Evolutionary conservation across 2,329 filamentous ascomycete genomes (phyloP), one percentile per base, ranked within the genome.

Genomic region (Aspergillus pseudoviridinutans): DNA sequence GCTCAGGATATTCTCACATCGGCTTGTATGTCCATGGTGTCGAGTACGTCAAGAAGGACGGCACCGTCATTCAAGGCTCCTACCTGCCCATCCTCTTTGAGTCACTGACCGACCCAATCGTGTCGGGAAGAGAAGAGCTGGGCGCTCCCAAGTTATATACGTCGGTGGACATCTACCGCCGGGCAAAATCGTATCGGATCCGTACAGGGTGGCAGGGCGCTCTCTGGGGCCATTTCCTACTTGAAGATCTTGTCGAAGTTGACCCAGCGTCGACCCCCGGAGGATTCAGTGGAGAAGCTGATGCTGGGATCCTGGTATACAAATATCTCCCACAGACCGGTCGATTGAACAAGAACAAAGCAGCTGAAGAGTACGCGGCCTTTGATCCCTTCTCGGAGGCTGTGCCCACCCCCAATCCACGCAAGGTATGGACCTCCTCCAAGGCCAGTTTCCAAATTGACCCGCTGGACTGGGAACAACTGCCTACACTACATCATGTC

Each of bases 1-100:
- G 84, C 1, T 69, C 72, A 0, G 83, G 84, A 1, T 87, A 87
- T 66, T 78, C 72, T 17, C 79, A 80, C 58, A 73, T 84, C 17
- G 84, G 83, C 0, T 75, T 88, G 0, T 87, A 84, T 64, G 78
- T 88, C 9, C 85, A 87, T 59, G 84, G 82, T 0, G 80, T 87
- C 0, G 69, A 84, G 58, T 86, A 85, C 60, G 75, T 70, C 0
- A 80, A 79, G 63, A 72, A 76, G 1, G 68, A 82, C 50, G 82
- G 83, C 1, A 70, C 71, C 0, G 70, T 74, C 0, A 63, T 84
- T 0, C 68, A 68, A 17, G 85, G 83, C 3, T 80, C 80, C 0
- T 87, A 81, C 60, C 66, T 87, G 35, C 79, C 82, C 0, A 71
- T 86, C 0, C 69, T 86, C 0, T 83, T 87, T 60, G 84, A 87